Conservation (phyloP, 192 early-diverging fungal species). For the Allomyces arbusculus region DNA sequence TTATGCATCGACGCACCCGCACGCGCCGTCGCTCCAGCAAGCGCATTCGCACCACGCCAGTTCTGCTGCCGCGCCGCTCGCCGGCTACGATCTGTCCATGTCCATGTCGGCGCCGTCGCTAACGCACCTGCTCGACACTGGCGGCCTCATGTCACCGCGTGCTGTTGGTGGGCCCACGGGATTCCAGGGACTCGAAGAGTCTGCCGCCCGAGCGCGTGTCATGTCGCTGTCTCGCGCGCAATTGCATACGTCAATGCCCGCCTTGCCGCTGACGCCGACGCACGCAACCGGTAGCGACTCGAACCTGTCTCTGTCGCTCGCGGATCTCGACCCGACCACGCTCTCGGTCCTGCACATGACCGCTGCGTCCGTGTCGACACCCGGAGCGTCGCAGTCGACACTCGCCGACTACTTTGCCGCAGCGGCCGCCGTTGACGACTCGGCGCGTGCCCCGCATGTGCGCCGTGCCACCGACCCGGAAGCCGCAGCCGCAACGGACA, state of each 20-base stretch:
- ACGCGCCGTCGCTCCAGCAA: conserved; percentile 7
- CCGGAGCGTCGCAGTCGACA: no score
- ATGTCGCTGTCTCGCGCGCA: neutral
- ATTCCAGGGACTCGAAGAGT: neutral
- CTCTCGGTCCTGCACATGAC: neutral
- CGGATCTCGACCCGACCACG: neutral
- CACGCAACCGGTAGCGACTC: neutral
- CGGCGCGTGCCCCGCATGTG: neutral
- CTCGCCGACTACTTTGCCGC: neutral
- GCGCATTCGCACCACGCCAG: no score
- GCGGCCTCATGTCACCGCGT: conserved; percentile 11
- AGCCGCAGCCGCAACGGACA: neutral
- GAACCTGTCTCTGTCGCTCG: neutral
- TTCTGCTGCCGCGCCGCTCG: conserved; percentile 7
- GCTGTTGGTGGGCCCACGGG: neutral
- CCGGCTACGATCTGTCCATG: neutral
- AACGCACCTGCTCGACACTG: neutral
- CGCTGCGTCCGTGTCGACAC: no score
- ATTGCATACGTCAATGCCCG: neutral
- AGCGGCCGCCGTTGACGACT: neutral
- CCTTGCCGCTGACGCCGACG: neutral
- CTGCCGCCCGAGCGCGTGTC: neutral
- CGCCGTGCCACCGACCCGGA: neutral
- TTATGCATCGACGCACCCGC: conserved; percentile 2
- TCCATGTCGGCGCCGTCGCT: neutral